Evolutionary conservation across 306 rosid genomes (phyloP).

Genomic region (Datisca glomerata): DNA sequence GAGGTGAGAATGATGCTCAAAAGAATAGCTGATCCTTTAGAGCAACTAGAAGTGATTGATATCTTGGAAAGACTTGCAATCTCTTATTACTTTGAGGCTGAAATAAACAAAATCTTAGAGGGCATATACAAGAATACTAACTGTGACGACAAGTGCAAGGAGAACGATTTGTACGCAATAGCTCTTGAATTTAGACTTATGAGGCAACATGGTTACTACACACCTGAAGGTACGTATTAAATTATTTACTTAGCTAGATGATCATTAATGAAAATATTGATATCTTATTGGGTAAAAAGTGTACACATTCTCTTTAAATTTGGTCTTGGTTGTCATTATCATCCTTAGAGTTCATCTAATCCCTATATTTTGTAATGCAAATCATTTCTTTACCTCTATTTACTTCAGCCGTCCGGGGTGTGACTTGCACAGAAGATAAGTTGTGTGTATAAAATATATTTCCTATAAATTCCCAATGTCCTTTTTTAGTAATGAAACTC

Average conservation of each 20-base stretch:
- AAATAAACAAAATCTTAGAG: conserved; percentile 4
- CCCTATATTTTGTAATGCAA: no score
- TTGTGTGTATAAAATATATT: not conserved
- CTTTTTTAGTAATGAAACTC: no score
- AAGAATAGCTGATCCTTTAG: conserved; percentile 4
- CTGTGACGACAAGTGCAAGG: not conserved
- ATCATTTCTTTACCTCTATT: no score
- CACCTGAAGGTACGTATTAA: not conserved
- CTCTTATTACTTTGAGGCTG: conserved; percentile 10
- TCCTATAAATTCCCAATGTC: not conserved
- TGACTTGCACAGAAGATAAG: no score
- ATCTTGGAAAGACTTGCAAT: conserved; percentile 13
- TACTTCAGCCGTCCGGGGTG: no score
- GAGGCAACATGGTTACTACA: conserved; percentile 1
- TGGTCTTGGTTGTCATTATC: no score
- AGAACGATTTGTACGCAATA: not conserved
- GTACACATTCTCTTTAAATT: not conserved
- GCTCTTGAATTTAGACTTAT: conserved; percentile 16
- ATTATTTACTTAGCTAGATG: no score
- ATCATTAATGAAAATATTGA: not conserved
- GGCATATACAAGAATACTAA: not conserved
- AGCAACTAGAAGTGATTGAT: conserved; percentile 13
- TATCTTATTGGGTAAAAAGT: not conserved
- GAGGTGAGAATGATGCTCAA: conserved; percentile 6
- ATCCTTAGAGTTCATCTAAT: no score